Percentiles rank a stretch among this genome's conserved stretches.
Evolutionary conservation across 2,329 filamentous ascomycete genomes (phyloP).

Genomic region (Penicillium griseofulvum): DNA sequence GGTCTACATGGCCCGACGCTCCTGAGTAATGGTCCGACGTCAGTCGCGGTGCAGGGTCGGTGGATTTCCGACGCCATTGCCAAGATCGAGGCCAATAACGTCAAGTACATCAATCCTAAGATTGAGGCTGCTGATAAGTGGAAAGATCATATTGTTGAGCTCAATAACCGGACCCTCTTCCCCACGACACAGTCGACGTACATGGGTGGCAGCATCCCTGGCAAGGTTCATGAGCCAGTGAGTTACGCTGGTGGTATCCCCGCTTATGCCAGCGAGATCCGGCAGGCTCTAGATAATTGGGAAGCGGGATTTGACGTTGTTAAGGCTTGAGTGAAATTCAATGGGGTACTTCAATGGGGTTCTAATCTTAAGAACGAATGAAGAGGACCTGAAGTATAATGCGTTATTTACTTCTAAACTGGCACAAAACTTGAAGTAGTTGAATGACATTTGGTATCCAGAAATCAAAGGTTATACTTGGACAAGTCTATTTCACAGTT

Average conservation of each 20-base stretch:
- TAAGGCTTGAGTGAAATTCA: background rate
- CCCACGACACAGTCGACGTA: slow-evolving; percentile 53
- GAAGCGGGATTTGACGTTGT: slow-evolving; percentile 9
- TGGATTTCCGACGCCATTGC: slow-evolving; percentile 55
- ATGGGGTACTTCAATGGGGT: background rate
- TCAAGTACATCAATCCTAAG: slow-evolving; percentile 54
- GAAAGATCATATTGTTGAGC: slow-evolving; percentile 50
- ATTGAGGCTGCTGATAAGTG: slow-evolving; percentile 48
- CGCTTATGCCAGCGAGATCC: slow-evolving; percentile 11
- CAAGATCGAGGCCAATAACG: slow-evolving; percentile 46
- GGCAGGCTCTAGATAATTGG: slow-evolving; percentile 5
- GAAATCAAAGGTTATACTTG: background rate
- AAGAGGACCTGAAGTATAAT: background rate
- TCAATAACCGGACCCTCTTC: slow-evolving; percentile 50
- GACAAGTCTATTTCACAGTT: too few species aligned
- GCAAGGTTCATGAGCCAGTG: slow-evolving; percentile 53
- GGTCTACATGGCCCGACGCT: slow-evolving; percentile 58
- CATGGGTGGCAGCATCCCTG: slow-evolving; percentile 57
- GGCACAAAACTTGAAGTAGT: background rate
- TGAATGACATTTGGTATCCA: background rate
- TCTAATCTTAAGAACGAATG: background rate
- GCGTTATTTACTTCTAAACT: background rate
- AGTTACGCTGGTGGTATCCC: slow-evolving; percentile 38
- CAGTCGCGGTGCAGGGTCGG: slow-evolving; percentile 55
- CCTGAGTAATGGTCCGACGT: slow-evolving; percentile 56